Evolutionary conservation across 192 early-diverging fungal species (phyloP).

Genomic region (Gryganskiella cystojenkinii): DNA sequence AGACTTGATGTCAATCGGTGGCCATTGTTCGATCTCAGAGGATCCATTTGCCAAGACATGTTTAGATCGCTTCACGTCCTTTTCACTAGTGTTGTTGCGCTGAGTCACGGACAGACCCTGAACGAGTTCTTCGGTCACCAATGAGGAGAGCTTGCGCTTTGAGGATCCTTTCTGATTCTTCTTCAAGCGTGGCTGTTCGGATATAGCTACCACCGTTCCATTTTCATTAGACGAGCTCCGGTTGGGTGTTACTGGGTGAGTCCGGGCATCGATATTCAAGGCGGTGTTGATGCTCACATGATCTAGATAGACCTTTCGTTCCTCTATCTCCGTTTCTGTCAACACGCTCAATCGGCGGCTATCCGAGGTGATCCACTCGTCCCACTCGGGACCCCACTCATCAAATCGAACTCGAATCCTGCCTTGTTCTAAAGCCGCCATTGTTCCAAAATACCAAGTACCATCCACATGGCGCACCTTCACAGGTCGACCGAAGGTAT

Average conservation of each 20-base stretch:
- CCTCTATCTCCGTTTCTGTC: slow-evolving; percentile 28
- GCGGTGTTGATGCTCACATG: no score
- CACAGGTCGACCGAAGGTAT: slow-evolving; percentile 47
- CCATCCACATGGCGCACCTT: slow-evolving; percentile 56
- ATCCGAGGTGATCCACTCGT: slow-evolving; percentile 65
- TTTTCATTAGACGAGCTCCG: no score
- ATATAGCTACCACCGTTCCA: no score
- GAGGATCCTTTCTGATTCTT: no score
- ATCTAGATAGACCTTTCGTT: neutral
- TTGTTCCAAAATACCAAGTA: slow-evolving; percentile 58
- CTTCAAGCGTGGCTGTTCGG: no score
- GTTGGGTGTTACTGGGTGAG: no score
- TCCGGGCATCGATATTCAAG: no score
- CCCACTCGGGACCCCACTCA: slow-evolving; percentile 61
- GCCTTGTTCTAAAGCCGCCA: slow-evolving; percentile 54
- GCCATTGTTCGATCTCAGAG: no score
- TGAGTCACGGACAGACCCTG: no score
- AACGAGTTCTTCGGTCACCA: no score
- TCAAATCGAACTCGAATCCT: slow-evolving; percentile 63
- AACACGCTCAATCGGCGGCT: slow-evolving; percentile 54
- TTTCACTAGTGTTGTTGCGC: neutral
- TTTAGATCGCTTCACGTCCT: neutral
- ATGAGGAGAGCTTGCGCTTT: no score
- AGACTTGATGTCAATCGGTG: neutral
- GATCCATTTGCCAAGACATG: no score